These are phyloP conservation scores for Symmetrospora coprosmae DNA, from an alignment of 768 basidiomycete species.

Conservation along the genomic window DNA sequence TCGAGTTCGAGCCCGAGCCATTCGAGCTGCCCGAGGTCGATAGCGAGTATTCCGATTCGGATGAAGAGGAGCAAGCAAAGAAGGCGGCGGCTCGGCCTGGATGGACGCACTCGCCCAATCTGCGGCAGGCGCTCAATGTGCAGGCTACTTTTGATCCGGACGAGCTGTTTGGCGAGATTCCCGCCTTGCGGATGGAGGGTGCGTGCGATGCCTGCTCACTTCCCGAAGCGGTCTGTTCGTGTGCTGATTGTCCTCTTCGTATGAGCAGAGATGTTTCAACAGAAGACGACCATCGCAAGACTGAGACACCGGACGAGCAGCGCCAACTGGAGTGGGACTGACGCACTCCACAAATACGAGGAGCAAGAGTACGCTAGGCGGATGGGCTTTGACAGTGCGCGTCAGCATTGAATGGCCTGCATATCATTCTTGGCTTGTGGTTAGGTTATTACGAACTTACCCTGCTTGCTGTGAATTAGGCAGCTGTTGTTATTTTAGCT, in stretches of 20 bases:
- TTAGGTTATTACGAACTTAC: no score
- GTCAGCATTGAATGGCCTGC: no score
- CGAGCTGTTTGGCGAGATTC: conserved; percentile 79
- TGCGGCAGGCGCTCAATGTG: conserved; percentile 58
- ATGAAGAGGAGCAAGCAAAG: conserved; percentile 64
- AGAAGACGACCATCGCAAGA: conserved; percentile 58
- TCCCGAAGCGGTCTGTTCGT: background rate
- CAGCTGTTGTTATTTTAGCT: no score
- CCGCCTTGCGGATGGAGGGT: conserved; percentile 67
- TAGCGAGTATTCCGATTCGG: conserved; percentile 93
- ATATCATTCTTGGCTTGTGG: no score
- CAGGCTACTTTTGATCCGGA: conserved; percentile 60
- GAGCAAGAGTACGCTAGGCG: conserved; percentile 70
- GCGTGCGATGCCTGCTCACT: background rate
- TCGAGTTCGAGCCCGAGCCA: conserved; percentile 16
- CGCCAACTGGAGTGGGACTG: conserved; percentile 91
- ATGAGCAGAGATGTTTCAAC: conserved; percentile 54
- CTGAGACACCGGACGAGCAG: conserved; percentile 71
- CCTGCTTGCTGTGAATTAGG: no score
- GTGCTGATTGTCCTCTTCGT: background rate
- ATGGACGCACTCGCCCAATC: conserved; percentile 85
- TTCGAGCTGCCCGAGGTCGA: conserved; percentile 86
- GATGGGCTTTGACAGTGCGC: conserved; percentile 82
- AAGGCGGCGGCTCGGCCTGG: conserved; percentile 56
- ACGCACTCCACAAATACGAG: conserved; percentile 68